phyloP scores from a whole-genome alignment of 2,329 filamentous ascomycete genomes.

The Penicillium decumbens region DNA sequence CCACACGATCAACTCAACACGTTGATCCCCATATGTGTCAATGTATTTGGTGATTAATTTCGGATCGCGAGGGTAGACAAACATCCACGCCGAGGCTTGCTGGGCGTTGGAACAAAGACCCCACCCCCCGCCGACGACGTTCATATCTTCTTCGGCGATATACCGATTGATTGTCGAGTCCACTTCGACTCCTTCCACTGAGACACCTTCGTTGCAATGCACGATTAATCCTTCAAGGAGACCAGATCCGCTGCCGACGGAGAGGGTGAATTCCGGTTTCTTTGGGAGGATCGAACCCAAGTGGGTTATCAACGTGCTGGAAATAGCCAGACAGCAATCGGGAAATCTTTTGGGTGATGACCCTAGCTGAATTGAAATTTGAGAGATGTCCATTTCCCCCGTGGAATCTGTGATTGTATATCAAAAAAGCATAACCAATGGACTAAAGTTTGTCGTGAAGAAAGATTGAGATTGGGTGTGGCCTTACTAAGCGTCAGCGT shows the following conservation, averaged over 20 bases:
- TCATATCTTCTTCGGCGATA: conserved; percentile 40
- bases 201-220: conserved; percentile 19
- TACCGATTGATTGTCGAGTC: conserved; percentile 43
- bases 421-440: too few species aligned
- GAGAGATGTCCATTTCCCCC: conserved; percentile 15
- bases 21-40: conserved; percentile 16
- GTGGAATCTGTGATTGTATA: neutral
- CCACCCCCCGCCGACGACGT: conserved; percentile 44
- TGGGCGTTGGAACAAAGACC: conserved; percentile 41
- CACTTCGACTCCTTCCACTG: conserved; percentile 49
- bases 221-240: conserved; percentile 47
- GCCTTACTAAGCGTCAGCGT: conserved; percentile 9
- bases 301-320: conserved; percentile 19
- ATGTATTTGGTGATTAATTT: conserved; percentile 46
- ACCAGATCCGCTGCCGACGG: conserved; percentile 50
- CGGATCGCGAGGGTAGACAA: conserved; percentile 52
- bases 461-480: conserved; percentile 14
- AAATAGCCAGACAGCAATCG: conserved; percentile 29
- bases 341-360: conserved; percentile 22
- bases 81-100: conserved; percentile 47
- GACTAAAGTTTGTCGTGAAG: neutral
- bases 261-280: conserved; percentile 34
- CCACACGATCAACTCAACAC: conserved; percentile 27
- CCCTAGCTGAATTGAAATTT: conserved; percentile 14
- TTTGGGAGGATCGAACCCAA: conserved; percentile 23